Evolutionary conservation across 2,329 filamentous ascomycete species (phyloP).

Genomic region (Neofusicoccum ribis): DNA sequence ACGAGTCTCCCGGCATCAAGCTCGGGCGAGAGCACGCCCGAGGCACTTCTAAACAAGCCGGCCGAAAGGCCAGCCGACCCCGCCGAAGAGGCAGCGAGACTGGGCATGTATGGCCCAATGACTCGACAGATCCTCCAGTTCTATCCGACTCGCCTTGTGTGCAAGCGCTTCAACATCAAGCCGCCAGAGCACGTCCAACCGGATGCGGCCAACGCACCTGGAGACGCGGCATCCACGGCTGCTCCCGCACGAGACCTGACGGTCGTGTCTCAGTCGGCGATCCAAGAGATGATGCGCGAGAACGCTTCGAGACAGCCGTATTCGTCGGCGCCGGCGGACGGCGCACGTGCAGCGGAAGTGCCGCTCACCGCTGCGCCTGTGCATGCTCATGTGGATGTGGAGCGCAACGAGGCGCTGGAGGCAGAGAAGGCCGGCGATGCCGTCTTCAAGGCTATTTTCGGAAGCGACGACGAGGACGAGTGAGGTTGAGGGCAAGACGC

Average conservation of each 20-base stretch:
- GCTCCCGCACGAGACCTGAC: constrained; percentile 37
- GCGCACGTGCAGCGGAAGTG: constrained; percentile 16
- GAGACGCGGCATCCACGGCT: constrained; percentile 14
- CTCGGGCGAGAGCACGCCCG: constrained; percentile 25
- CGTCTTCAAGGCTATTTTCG: constrained; percentile 91
- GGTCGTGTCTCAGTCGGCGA: constrained; percentile 55
- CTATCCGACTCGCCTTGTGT: constrained; percentile 79
- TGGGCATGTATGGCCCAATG: constrained; percentile 92
- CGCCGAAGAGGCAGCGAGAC: constrained; percentile 78
- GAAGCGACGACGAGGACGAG: constrained; percentile 74
- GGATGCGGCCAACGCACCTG: constrained; percentile 16
- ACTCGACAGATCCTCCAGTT: constrained; percentile 74
- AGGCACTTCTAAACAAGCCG: constrained; percentile 42
- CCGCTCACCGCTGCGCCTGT: constrained; percentile 23
- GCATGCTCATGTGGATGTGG: constrained; percentile 60
- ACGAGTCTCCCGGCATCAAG: constrained; percentile 47
- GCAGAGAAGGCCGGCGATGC: constrained; percentile 73
- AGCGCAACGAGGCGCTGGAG: constrained; percentile 77
- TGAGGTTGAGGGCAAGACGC: background rate
- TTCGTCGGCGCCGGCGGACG: constrained; percentile 11
- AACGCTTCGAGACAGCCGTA: constrained; percentile 26
- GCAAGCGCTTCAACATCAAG: constrained; percentile 90
- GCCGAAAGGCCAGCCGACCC: constrained; percentile 67
- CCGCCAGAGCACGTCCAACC: constrained; percentile 52
- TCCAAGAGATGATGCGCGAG: constrained; percentile 43